Evolutionary conservation across 78 protist species (phyloP).

Genomic region (Cavenderia fasciculata): DNA sequence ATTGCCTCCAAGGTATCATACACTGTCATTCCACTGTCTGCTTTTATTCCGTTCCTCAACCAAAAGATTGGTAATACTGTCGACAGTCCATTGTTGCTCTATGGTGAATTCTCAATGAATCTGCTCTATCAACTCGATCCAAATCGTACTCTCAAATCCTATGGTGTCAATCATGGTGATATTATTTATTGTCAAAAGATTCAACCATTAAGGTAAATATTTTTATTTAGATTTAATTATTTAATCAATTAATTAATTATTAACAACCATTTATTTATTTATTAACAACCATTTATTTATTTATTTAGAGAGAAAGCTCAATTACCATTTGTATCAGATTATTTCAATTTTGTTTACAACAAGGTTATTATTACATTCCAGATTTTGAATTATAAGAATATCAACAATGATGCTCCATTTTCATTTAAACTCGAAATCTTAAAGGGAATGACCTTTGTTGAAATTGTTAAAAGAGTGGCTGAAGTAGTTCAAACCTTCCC

Average conservation of each 20-base stretch:
- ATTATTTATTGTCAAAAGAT: conserved; percentile 48
- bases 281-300: too few species aligned
- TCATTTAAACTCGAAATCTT: conserved; percentile 32
- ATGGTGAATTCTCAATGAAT: conserved; percentile 56
- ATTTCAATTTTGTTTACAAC: conserved; percentile 56
- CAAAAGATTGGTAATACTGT: conserved; percentile 34
- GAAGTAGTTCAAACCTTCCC: conserved; percentile 74
- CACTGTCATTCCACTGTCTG: conserved; percentile 10
- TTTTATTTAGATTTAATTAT: background rate
- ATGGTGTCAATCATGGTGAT: conserved; percentile 50
- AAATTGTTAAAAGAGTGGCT: conserved; percentile 35
- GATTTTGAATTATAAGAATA: conserved; percentile 46
- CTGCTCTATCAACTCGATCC: conserved; percentile 50
- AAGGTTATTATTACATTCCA: conserved; percentile 56
- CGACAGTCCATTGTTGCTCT: conserved; percentile 39
- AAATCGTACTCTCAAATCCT: conserved; percentile 42
- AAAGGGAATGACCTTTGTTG: conserved; percentile 56
- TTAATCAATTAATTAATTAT: background rate
- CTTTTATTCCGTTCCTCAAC: conserved; percentile 42
- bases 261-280: background rate
- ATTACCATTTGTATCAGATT: conserved; percentile 63
- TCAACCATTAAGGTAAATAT: conserved; percentile 5
- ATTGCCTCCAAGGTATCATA: conserved; percentile 36
- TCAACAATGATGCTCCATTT: conserved; percentile 20
- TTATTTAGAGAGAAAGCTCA: conserved; percentile 18